Evolutionary conservation across 768 basidiomycete species (phyloP), one percentile per base, ranked within the genome.

Genomic region (Hygrophorus pudorinus): DNA sequence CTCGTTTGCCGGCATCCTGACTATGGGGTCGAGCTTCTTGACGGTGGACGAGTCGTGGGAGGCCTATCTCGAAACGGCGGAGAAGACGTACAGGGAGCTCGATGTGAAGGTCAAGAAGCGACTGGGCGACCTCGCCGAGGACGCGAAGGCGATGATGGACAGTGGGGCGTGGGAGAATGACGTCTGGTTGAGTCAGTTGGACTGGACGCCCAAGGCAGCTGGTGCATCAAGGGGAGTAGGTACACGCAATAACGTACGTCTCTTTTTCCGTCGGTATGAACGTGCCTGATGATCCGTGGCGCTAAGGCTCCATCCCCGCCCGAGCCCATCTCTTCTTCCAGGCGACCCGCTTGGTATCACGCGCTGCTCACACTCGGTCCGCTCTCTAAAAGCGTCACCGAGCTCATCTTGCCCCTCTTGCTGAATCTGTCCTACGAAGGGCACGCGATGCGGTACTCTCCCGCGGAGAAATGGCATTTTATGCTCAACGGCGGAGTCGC

Each of bases 21-120:
- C 78, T 3, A 98, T 99, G 96, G 87, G 89, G 1, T 88, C 83
- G 13, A 81, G 86, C 41, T 88, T 97, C 55, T 67, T 99, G 33
- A 82, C 90, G 1, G 91, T 98, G 38, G 86, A 98, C 58, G 71
- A 90, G 53, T 71, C 76, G 42, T 98, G 94, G 96, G 79, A 92
- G 49, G 64, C 65, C 10, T 98, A 98, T 61, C 59, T 97, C 14
- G 65, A 73, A 29, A 72, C 70, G 11, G 89, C 94, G 0, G 94
- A 99, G 55, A 60, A 59, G 18, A 81, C 76, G 12, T 97, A 87
- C 63, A 54, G 59, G 36, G 68, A 73, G 31, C 77, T 78, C 51
- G 86, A 94, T 10, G 90, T 92, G 54, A 64, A 64, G 6, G 83
- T 79, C 17, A 92, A 87, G 63, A 64, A 65, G 17, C 77, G 80